Base-by-base conservation (phyloP, 2,329 filamentous ascomycete genomes). In the Aureobasidium lini region DNA sequence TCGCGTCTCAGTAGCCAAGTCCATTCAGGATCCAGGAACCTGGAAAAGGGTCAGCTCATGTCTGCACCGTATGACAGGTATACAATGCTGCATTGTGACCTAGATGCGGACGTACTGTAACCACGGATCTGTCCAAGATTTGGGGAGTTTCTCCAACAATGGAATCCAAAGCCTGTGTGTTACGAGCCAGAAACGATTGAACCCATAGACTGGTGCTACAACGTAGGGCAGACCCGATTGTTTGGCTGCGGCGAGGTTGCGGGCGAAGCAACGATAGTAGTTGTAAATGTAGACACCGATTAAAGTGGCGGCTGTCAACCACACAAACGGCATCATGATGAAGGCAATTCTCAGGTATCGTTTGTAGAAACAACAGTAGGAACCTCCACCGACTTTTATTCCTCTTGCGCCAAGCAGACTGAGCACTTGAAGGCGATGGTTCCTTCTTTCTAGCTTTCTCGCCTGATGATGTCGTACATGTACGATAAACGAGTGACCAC, bases 21-120 rank as follows among this genome's bases (percentile, higher is more conserved):
- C 78, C 83, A 88, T 65, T 88, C 82, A 1, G 80, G 80, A n/a
- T 75, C 68, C 63, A 87, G 67, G 64, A 81, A 72, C 44, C 82
- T 84, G 63, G 32, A 9, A 48, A 56, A 31, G 34, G 40, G 34
- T 60, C 44, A 62, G 36, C 47, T 42, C 15, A 6, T 42, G 37
- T 36, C 32, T 56, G 46, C 32, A 31, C 15, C 29, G 13, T 18
- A 18, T 16, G 43, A 16, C 10, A 34, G 42, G 9, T 40, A 9
- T 46, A 29, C 40, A 37, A 7, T 29, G 40, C 32, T 46, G 52
- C 29, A 31, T 37, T 54, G 50, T 36, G 11, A 54, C 50, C 37
- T 42, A 34, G 36, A 39, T 18, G 16, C 43, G 31, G 34, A 62
- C 83, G 64, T 76, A 87, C 84, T 81, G 77, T 46, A 87, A 69